Base-by-base conservation (phyloP, 2,329 filamentous ascomycete species). In the Verticillium nubilum region DNA sequence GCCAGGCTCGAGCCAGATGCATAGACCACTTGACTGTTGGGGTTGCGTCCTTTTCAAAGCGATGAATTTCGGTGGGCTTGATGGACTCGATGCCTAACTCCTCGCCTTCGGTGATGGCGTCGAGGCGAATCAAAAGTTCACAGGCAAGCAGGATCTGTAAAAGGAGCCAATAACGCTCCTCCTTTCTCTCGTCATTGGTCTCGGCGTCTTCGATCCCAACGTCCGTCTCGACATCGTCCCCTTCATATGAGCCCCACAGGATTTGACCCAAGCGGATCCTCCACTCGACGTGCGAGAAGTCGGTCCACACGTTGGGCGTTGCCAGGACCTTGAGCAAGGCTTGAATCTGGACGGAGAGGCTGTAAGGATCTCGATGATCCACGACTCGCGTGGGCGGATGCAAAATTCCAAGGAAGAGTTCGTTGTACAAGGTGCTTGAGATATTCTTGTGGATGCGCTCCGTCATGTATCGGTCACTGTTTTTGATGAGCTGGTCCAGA, bases 231-330 rank as follows among this genome's bases (percentile, higher is more conserved):
- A 80, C 64, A 54, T 80, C 76, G 63, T 84, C 82, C 50, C 82
- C 80, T 27, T 78, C 69, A 5, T 76, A 73, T 17, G 77, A 74
- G 17, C 82, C 86, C 88, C 88, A 92, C 2, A 92, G 73, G 50
- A 91, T 80, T 71, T 91, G 88, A 6, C 89, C 89, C 1, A 92
- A 76, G 13, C 87, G 80, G 60, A 92, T 88, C 37, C 89, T 82
- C 88, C 88, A 91, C 68, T 91, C 88, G 6, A 91, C 86, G 31
- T 86, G 80, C 23, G 87, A 88, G 64, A 92, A 89, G 71, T 92
- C 88, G 57, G 89, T 81, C 89, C 89, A 92, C 53, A 90, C 82
- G 59, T 88, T 87, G 58, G 86, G 80, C 7, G 84, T 75, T 0
- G 82, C 83, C 52, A 92, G 78, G 10, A 88, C 82, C 68, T 85